Conservation (phyloP, 2,329 filamentous ascomycete species). For the Aspergillus fischeri region DNA sequence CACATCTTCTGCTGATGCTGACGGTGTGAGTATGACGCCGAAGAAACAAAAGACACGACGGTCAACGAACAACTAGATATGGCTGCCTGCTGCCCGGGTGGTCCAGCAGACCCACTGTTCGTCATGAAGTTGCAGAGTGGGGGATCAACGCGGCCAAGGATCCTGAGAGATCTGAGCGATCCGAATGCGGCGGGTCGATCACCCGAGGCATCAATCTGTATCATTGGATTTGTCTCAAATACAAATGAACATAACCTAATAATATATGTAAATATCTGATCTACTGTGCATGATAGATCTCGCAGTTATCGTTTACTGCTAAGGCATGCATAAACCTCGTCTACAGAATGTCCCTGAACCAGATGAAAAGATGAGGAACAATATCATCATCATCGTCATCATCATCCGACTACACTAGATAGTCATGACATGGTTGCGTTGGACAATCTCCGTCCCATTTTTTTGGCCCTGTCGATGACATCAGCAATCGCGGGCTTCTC, state of each 20-base stretch:
- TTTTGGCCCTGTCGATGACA: conserved; percentile 12
- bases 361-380: background rate
- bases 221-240: background rate
- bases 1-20: conserved; percentile 1
- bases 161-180: conserved; percentile 1
- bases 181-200: conserved; percentile 7
- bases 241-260: background rate
- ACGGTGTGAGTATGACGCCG: conserved; percentile 11
- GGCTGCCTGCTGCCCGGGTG: background rate
- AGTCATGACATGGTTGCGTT: background rate
- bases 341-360: background rate
- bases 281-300: background rate
- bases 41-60: conserved; percentile 26
- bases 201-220: background rate
- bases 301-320: background rate
- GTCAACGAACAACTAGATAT: conserved; percentile 3
- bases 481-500: conserved; percentile 7
- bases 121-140: conserved; percentile 11
- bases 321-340: background rate
- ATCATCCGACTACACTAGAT: background rate
- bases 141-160: background rate
- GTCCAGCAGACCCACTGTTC: conserved; percentile 10
- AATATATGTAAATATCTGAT: background rate
- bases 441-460: background rate
- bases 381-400: background rate